These are phyloP conservation scores for Lasiodiplodia sp. DNA, from an alignment of 2,329 filamentous ascomycete species.

Conservation along the genomic window DNA sequence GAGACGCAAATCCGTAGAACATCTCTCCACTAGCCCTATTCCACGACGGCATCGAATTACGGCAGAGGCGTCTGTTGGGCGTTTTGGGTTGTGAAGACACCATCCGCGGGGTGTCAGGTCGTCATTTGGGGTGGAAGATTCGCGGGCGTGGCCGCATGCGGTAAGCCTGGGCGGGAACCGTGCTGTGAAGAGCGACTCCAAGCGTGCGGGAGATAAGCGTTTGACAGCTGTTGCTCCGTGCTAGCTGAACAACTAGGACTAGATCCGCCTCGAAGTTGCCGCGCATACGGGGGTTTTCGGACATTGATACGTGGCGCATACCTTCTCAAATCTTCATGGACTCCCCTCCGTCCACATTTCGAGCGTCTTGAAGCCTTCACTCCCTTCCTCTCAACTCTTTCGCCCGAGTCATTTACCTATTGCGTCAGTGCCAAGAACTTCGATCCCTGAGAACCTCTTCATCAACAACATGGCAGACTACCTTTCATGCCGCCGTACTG, in stretches of 20 bases:
- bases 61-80: not conserved
- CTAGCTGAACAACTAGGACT: not conserved
- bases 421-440: not conserved
- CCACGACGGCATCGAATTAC: not conserved
- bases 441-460: not conserved
- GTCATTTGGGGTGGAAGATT: conserved; percentile 3
- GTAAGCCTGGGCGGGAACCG: conserved; percentile 16
- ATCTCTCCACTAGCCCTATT: not conserved
- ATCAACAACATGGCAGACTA: not conserved
- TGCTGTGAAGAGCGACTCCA: conserved; percentile 10
- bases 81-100: conserved; percentile 3
- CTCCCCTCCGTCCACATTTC: not conserved
- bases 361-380: not conserved
- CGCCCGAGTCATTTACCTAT: not conserved
- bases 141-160: not conserved
- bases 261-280: not conserved
- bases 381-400: not conserved
- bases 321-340: not conserved
- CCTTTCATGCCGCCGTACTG: not conserved
- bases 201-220: conserved; percentile 12
- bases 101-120: conserved; percentile 1
- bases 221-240: conserved; percentile 16
- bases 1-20: not conserved
- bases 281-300: not conserved
- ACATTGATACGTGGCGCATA: conserved; percentile 7